These are phyloP conservation scores for Endotrypanum monterogeii DNA, from an alignment of 208 protist genomes.

Conservation along the genomic window DNA sequence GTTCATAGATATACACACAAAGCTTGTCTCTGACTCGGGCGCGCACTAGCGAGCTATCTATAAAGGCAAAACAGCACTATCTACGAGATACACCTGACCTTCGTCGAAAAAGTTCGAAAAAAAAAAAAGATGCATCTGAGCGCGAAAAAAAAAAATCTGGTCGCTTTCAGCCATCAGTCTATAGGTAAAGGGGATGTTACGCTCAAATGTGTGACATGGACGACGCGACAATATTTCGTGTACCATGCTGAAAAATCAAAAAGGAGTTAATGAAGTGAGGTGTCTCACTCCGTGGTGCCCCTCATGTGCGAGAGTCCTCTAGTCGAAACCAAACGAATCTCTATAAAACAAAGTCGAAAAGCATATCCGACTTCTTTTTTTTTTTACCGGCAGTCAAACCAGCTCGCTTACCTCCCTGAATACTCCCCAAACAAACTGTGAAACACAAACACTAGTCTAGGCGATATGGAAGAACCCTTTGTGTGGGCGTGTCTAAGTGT, in stretches of 20 bases:
- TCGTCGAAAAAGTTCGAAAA: too few relatives aligned
- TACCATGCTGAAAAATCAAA: too few relatives aligned
- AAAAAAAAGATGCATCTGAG: background rate
- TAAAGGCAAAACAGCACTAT: background rate
- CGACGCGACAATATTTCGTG: background rate
- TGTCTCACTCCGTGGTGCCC: too few relatives aligned
- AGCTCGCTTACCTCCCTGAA: background rate
- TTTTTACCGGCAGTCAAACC: too few relatives aligned
- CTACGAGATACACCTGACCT: background rate
- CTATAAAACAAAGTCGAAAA: too few relatives aligned
- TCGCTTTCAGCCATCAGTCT: background rate
- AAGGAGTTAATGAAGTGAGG: too few relatives aligned
- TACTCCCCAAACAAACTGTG: background rate
- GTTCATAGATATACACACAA: background rate
- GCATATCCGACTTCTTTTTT: too few relatives aligned
- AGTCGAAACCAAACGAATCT: too few relatives aligned
- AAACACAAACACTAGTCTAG: background rate
- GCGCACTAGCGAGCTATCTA: background rate
- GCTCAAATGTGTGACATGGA: background rate
- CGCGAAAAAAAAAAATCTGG: background rate
- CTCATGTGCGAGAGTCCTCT: too few relatives aligned
- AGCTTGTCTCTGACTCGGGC: background rate
- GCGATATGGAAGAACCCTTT: background rate
- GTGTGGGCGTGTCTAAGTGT: too few relatives aligned
- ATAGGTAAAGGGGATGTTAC: background rate